Base-by-base conservation (phyloP, 1,284 basidiomycete species). In the Ganoderma sp. region DNA sequence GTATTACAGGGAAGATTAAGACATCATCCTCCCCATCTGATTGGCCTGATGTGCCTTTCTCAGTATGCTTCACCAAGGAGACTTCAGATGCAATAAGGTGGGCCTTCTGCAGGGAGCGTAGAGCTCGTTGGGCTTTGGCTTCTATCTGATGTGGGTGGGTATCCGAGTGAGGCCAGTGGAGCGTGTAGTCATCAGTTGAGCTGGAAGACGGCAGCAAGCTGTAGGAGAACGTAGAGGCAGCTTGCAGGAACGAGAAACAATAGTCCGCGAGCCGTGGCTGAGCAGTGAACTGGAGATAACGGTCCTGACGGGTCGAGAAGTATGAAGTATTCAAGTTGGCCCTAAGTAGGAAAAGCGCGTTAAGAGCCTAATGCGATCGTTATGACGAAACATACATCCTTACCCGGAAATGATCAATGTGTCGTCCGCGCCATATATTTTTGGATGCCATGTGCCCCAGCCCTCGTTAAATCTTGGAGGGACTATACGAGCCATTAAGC, bases 381-480 rank as follows among this genome's bases (percentile, higher is more conserved):
- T 17, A 25, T 68, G 3, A 61, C 64, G 61, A 61, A 50, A 61
- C 52, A 32, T 63, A 63, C 54, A 28, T 28, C 83, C 93, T 81
- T 77, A 97, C 96, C 97, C 98, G 75, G 90, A 95, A 71, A 99
- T 90, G 78, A 99, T 88, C 48, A 99, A 87, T 67, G 96, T 90
- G 77, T 98, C 90, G 77, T 99, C 98, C 0, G 88, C 91, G 19
- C 95, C 95, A 76, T 99, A 99, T 68, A 97, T 88, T 81, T 99
- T 99, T 28, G 96, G 93, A 78, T 99, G 98, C 94, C 97, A 98
- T 3, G 97, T 93, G 0, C 98, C 97, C 92, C 95, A 99, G 0
- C 97, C 98, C 81, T 99, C 98, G 76, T 99, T 97, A 80, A 96
- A 98, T 57, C 98, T 85, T 62, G 94, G 92, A 2, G 98, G 98